Evolutionary conservation across 2,329 filamentous ascomycete species (phyloP).

Genomic region (Sarocladiaceae sp.): DNA sequence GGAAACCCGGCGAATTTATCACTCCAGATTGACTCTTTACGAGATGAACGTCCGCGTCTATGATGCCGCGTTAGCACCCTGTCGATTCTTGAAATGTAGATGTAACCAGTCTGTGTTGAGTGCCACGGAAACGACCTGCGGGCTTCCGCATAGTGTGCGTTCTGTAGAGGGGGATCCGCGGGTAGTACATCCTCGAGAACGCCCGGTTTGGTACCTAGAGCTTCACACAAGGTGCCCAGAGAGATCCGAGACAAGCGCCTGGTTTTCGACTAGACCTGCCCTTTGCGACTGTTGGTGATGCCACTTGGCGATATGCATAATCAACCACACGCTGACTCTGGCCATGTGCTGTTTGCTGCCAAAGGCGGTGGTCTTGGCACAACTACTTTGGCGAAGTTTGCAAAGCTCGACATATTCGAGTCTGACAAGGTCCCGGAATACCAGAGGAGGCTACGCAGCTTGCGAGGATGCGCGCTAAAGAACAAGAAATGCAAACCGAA

Average conservation of each 20-base stretch:
- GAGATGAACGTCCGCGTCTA: too few relatives aligned
- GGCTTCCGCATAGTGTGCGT: background rate
- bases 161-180: background rate
- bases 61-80: too few relatives aligned
- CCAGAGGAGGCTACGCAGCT: too few relatives aligned
- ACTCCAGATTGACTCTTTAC: too few relatives aligned
- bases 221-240: background rate
- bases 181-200: background rate
- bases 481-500: background rate
- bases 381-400: conserved; percentile 4
- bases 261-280: conserved; percentile 23
- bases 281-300: conserved; percentile 20
- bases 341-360: background rate
- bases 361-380: background rate
- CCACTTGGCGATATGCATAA: conserved; percentile 26
- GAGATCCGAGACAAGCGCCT: conserved; percentile 1
- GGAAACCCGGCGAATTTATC: too few relatives aligned
- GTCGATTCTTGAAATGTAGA: too few relatives aligned
- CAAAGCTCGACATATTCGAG: background rate
- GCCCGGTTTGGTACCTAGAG: background rate
- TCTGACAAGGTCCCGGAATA: background rate
- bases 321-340: background rate
- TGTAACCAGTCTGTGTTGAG: background rate
- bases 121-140: background rate
- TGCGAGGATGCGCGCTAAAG: background rate